phyloP scores from a whole-genome alignment of 257 asterid species.

The Leptodermis oblonga region DNA sequence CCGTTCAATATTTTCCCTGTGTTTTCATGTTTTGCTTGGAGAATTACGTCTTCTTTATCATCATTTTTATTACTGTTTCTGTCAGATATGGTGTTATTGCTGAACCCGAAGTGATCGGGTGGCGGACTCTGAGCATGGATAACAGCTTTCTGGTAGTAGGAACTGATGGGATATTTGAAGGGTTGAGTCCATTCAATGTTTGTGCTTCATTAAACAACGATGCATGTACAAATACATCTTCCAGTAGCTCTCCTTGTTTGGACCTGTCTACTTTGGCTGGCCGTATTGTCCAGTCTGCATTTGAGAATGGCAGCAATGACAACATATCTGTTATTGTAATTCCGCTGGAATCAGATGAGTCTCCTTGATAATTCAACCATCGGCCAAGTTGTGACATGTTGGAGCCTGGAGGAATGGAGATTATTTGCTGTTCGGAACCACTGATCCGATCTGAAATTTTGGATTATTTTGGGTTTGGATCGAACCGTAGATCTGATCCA shows the following conservation, averaged over 20 bases:
- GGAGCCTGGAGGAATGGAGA: not conserved
- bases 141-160: slow-evolving; percentile 53
- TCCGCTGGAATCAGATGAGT: slow-evolving; percentile 12
- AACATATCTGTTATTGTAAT: slow-evolving; percentile 63
- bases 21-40: not conserved
- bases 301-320: slow-evolving; percentile 55
- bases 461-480: no score
- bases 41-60: slow-evolving; percentile 1
- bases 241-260: slow-evolving; percentile 18
- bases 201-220: slow-evolving; percentile 35
- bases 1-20: not conserved
- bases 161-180: slow-evolving; percentile 72
- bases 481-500: no score
- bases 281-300: slow-evolving; percentile 39
- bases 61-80: not conserved
- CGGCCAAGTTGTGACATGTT: not conserved
- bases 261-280: slow-evolving; percentile 42
- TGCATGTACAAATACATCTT: slow-evolving; percentile 11
- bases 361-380: not conserved
- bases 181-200: slow-evolving; percentile 44
- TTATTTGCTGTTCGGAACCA: slow-evolving; percentile 1
- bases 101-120: slow-evolving; percentile 53
- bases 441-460: no score
- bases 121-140: slow-evolving; percentile 41
- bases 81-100: slow-evolving; percentile 65